Base-by-base conservation (phyloP, 768 basidiomycete genomes). In the Rossbeevera mucosa region DNA sequence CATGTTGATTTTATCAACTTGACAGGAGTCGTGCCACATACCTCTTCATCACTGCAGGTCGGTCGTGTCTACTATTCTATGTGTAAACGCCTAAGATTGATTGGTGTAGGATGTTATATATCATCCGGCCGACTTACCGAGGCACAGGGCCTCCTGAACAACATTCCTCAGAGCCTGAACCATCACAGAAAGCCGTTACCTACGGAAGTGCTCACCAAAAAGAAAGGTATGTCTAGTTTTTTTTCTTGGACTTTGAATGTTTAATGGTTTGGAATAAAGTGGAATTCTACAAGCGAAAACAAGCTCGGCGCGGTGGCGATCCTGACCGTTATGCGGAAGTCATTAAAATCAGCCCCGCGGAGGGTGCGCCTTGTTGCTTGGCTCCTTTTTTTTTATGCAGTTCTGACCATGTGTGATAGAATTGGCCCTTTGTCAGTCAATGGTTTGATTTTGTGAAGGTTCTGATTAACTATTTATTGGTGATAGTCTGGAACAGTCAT, bases 11-110 rank as follows among this genome's bases (percentile, higher is more conserved):
- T 7, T 36, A 22, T 50, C 16, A 2, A 31, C 28, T 33, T 48
- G 16, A 7, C 56, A 86, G 86, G 86, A 85, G 83, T 61, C 88
- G 87, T 47, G 86, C 79, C 3, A 90, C 88, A 9, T 91, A 91
- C 65, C 82, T 82, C 57, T 88, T 85, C 64, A 78, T 89, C 29
- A 83, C 86, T 20, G 86, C 84, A n/a, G 85, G 81, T 70, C 24
- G 48, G 69, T 51, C 50, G n/a, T n/a, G 4, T n/a, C 9, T n/a
- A n/a, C 16, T 36, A 36, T 16, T 16, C 7, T 9, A 8, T 36
- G 16, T 36, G n/a, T 8, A 36, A 36, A 4, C 8, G 8, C 8
- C n/a, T 4, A 36, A 41, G 5, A 47, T 53, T n/a, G 28, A 20
- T 47, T 25, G 28, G 13, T 7, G 16, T 36, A 77, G 85, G 88